Evolutionary conservation across 2,329 filamentous ascomycete species (phyloP), one percentile per base, ranked within the genome.

Genomic region (Tricladium varicosporioides): DNA sequence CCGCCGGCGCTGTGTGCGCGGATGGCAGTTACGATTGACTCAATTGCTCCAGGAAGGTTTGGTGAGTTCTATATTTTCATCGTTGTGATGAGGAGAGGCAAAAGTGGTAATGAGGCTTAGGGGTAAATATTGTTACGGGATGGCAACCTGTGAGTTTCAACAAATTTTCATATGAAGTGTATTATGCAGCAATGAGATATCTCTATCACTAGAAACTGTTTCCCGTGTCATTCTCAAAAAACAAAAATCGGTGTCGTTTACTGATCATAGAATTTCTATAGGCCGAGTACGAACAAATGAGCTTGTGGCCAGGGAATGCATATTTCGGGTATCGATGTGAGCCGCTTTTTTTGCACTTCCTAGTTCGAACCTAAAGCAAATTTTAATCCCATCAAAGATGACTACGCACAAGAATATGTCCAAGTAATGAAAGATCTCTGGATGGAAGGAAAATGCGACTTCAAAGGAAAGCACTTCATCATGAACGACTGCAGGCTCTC

Each of bases 211-310:
- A n/a, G n/a, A n/a, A n/a, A n/a, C n/a, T n/a, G n/a, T n/a, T n/a
- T n/a, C n/a, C n/a, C n/a, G n/a, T n/a, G n/a, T n/a, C n/a, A n/a
- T n/a, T n/a, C n/a, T n/a, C n/a, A n/a, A n/a, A n/a, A n/a, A n/a
- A n/a, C n/a, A n/a, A n/a, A n/a, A n/a, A n/a, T n/a, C n/a, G n/a
- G n/a, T n/a, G n/a, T n/a, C n/a, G n/a, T n/a, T 27, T 27, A 27
- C 22, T 27, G 22, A 27, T 27, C n/a, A n/a, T 36, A 8, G 32
- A 36, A 8, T 36, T 36, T 36, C 7, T 13, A 51, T 53, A 61
- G 44, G 67, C 68, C 15, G 69, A 71, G 58, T 71, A 71, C 53
- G 51, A 58, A 5, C 69, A 71, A 48, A 71, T 71, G 69, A 62
- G 63, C 22, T 59, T 71, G 9, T 71, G 69, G 69, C 69, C 69